These are phyloP conservation scores for Ophiostoma sp. DNA, from an alignment of 2,329 filamentous ascomycete genomes.

Conservation along the genomic window DNA sequence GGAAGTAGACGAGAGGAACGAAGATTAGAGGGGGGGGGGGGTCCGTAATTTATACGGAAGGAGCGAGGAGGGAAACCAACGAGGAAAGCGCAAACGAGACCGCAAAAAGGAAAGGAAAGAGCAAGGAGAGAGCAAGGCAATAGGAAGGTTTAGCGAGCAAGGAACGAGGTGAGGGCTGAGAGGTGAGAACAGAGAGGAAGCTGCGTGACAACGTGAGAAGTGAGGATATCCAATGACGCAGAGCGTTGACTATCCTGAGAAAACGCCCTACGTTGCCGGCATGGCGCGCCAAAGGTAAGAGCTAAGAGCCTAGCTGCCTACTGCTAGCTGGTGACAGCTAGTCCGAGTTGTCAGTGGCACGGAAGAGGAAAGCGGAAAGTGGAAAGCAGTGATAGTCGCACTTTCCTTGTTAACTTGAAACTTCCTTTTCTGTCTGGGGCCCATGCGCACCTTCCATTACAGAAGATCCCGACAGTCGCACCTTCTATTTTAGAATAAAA, in stretches of 20 bases:
- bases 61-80: neutral
- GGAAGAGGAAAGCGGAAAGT: neutral
- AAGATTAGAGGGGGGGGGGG: neutral
- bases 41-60: constrained; percentile 5
- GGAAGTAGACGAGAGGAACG: neutral
- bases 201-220: neutral
- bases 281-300: neutral
- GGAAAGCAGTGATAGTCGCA: neutral
- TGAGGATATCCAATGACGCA: constrained; percentile 11
- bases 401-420: neutral
- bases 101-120: neutral
- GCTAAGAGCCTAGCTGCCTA: neutral
- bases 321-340: neutral
- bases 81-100: neutral
- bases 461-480: neutral
- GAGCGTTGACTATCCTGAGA: neutral
- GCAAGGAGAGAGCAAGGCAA: neutral
- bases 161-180: neutral
- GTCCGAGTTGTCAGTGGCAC: neutral
- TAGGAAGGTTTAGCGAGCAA: neutral
- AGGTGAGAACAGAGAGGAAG: neutral
- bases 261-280: constrained; percentile 8
- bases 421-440: neutral
- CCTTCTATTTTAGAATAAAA: neutral
- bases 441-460: neutral